Base-by-base conservation (phyloP, 1,284 basidiomycete species). In the Ceratobasidium papillatum region DNA sequence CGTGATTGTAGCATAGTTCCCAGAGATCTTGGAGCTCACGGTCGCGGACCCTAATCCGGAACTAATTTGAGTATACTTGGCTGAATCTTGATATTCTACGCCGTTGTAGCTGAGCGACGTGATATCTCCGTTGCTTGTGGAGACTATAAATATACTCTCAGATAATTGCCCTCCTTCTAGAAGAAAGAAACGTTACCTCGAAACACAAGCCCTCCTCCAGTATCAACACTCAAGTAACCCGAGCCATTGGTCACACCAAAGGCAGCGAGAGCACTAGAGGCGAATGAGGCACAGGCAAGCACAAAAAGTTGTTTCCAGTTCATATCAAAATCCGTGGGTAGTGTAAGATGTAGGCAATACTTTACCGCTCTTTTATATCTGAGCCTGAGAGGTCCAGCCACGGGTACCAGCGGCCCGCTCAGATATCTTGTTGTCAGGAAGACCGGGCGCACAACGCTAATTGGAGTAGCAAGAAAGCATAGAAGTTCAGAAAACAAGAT, bases 241-340 rank as follows among this genome's bases (percentile, higher is more conserved):
- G 74, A 59, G 34, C 64, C 64, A 51, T 11, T 56, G 30, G 75
- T 75, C 9, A 75, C 64, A 25, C 75, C 75, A 54, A 76, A 76
- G 22, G 75, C 68, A 8, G 75, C 75, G 11, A 59, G 49, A 8
- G 61, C 54, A 22, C 43, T 30, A 17, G 69, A 58, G 8, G 58
- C 34, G 27, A 61, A 72, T 9, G 41, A 71, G 43, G 41, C 36
- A 22, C 41, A 72, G 0, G 32, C n/a, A 38, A 72, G 45, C 49
- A 45, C 59, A 25, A 62, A 62, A 14, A 17, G 36, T 7, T 34
- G 0, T 45, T 62, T 62, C 59, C 59, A 62, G 38, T 62, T 62
- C 59, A 62, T 62, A 3, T 17, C 27, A 9, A 32, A 25, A 47
- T 9, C 3, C 19, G 45, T 9, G 19, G 19, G 3, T 19, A 3